These are phyloP conservation scores for Cryptococcus hybrid DNA, from an alignment of 1,284 basidiomycete genomes.

Conservation along the genomic window DNA sequence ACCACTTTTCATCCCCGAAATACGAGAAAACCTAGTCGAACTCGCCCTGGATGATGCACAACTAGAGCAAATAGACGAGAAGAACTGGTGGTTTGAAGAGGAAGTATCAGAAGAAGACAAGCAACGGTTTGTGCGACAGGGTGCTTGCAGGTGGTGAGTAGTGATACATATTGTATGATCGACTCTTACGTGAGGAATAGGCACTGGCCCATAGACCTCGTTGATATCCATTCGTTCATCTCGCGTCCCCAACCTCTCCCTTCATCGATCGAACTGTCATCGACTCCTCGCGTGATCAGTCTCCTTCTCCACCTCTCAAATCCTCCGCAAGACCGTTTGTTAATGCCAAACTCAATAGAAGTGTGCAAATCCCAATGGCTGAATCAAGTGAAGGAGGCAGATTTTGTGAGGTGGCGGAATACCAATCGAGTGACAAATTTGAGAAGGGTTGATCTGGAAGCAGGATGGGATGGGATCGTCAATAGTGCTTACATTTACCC, in stretches of 20 bases:
- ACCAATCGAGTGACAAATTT: constrained; percentile 87
- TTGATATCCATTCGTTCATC: constrained; percentile 67
- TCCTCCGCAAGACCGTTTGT: constrained; percentile 74
- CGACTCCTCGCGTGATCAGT: constrained; percentile 52
- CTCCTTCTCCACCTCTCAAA: constrained; percentile 74
- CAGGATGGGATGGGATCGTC: constrained; percentile 89
- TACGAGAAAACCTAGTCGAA: constrained; percentile 77
- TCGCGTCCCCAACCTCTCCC: constrained; percentile 18
- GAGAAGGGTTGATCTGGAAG: constrained; percentile 84
- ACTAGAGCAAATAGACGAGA: constrained; percentile 59
- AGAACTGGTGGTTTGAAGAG: constrained; percentile 91
- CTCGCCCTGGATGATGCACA: constrained; percentile 82
- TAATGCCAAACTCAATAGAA: constrained; percentile 73
- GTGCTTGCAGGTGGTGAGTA: constrained; percentile 67
- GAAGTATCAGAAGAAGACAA: constrained; percentile 53
- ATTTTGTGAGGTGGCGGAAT: constrained; percentile 92
- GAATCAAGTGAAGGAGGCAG: constrained; percentile 91
- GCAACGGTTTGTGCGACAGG: constrained; percentile 56
- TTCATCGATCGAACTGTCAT: constrained; percentile 14
- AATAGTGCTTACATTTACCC: constrained; percentile 61
- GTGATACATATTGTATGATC: not conserved
- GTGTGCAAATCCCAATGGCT: constrained; percentile 87
- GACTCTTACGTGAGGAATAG: constrained; percentile 50
- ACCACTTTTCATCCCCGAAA: constrained; percentile 80
- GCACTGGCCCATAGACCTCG: constrained; percentile 93